Base-by-base conservation (phyloP, 192 early-diverging fungal species). In the Umbelopsis ramanniana region DNA sequence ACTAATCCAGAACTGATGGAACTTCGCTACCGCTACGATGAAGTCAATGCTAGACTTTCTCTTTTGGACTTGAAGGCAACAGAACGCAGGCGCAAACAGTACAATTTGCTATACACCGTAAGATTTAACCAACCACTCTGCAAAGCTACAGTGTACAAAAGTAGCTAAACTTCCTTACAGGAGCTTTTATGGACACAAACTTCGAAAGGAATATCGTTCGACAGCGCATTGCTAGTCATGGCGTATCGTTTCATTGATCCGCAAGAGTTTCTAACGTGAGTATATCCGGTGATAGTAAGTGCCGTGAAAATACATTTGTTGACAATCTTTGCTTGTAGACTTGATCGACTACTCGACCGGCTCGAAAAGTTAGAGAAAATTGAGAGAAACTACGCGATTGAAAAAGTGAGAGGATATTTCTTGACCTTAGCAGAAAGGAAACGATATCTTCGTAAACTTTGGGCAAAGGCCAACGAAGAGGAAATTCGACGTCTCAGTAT, bases 21-120 rank as follows among this genome's bases (percentile, higher is more conserved):
- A 19, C 17, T 63, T 1, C 37, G 40, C 17, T 79, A 68, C 50
- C 70, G 74, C 67, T 45, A 48, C 14, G 26, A 67, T 1, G 46
- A 72, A 40, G 57, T 79, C 8, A 79, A 74, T 24, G 67, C 52
- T 4, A 52, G 73, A 22, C 55, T 83, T 0, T 69, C 66, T 7
- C 74, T 75, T 38, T 52, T 85, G 48, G 75, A 85, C 47, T 14
- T 5, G 22, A 66, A 70, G 1, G 67, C 67, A n/a, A 72, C 83
- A 6, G 53, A 72, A 50, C 50, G 50, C 21, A 66, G 76, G 24
- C 77, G 84, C 4, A 79, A 73, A 19, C 38, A 81, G 2, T 85
- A 80, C 52, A 85, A 83, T 67, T 73, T 85, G 66, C 52, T 78
- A 54, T 85, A 78, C 46, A 76, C 74, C 11, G 84, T 79, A 74